Evolutionary conservation across 108 stramenopile species (phyloP).

Genomic region (Nannochloropsis gaditana): DNA sequence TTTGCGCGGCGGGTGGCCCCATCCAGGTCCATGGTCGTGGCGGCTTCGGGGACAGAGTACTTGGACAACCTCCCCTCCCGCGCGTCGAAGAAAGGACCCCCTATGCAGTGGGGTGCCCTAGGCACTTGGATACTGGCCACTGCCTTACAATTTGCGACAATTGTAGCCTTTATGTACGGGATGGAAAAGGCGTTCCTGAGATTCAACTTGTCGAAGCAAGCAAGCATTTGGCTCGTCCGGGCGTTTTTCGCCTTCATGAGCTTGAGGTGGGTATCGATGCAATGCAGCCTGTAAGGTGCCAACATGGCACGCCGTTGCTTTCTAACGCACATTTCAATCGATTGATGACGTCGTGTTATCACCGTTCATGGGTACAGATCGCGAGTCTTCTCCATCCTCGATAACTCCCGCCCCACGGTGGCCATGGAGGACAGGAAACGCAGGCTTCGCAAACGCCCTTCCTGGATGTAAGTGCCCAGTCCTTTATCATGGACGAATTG

Average conservation of each 20-base stretch:
- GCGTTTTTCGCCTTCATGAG: conserved; percentile 44
- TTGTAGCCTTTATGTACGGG: background rate
- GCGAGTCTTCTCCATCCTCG: conserved; percentile 58
- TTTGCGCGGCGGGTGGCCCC: too few relatives aligned
- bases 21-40: background rate
- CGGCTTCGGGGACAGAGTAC: background rate
- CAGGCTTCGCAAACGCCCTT: conserved; percentile 32
- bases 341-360: too few relatives aligned
- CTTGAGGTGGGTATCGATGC: conserved; percentile 27
- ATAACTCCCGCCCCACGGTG: conserved; percentile 59
- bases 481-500: too few relatives aligned
- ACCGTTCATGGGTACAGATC: conserved; percentile 18
- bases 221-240: background rate
- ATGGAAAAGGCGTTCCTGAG: background rate
- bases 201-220: background rate
- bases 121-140: background rate
- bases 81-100: background rate
- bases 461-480: conserved; percentile 58
- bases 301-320: too few relatives aligned
- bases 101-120: background rate
- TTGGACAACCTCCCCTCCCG: background rate
- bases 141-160: background rate
- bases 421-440: conserved; percentile 37
- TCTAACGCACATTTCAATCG: too few relatives aligned
- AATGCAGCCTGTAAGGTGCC: too few relatives aligned